phyloP scores from a whole-genome alignment of 1,284 basidiomycete genomes.

The Cystobasidium slooffiae region DNA sequence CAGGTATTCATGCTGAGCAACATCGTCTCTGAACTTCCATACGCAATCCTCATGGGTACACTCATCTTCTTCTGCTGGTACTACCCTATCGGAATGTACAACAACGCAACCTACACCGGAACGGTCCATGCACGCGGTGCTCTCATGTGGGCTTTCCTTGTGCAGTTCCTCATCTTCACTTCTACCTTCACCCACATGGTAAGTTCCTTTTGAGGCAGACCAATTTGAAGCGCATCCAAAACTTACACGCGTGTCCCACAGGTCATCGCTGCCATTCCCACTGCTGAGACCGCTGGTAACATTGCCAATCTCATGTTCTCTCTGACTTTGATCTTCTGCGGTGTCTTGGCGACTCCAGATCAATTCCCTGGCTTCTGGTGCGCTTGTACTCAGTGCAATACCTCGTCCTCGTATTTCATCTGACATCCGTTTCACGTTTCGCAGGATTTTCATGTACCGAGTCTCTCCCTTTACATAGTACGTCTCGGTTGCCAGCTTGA shows the following conservation, averaged over 20 bases:
- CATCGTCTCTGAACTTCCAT: constrained; percentile 58
- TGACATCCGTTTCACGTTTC: constrained; percentile 56
- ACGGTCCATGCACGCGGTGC: constrained; percentile 55
- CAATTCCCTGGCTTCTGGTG: constrained; percentile 33
- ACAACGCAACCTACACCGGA: constrained; percentile 32
- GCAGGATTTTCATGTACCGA: constrained; percentile 74
- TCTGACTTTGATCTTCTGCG: constrained; percentile 59
- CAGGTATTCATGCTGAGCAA: constrained; percentile 63
- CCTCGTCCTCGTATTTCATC: too few species aligned
- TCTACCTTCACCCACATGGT: constrained; percentile 58
- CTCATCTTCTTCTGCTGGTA: constrained; percentile 60
- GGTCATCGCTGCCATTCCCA: constrained; percentile 17
- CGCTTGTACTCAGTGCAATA: constrained; percentile 53
- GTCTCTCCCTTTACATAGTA: constrained; percentile 24
- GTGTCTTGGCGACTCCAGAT: constrained; percentile 45
- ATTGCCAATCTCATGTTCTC: constrained; percentile 59
- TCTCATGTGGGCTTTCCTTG: constrained; percentile 57
- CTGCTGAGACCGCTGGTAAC: constrained; percentile 58
- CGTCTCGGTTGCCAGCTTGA: background rate
- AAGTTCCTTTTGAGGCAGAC: constrained; percentile 47
- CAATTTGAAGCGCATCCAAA: too few species aligned
- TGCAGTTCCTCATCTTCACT: constrained; percentile 58
- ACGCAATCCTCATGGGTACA: constrained; percentile 42
- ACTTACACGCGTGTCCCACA: constrained; percentile 8
- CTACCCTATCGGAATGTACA: constrained; percentile 56